These are phyloP conservation scores for Dianthus caryophyllus DNA, from an alignment of 148 eudicot genomes.

Conservation along the genomic window DNA sequence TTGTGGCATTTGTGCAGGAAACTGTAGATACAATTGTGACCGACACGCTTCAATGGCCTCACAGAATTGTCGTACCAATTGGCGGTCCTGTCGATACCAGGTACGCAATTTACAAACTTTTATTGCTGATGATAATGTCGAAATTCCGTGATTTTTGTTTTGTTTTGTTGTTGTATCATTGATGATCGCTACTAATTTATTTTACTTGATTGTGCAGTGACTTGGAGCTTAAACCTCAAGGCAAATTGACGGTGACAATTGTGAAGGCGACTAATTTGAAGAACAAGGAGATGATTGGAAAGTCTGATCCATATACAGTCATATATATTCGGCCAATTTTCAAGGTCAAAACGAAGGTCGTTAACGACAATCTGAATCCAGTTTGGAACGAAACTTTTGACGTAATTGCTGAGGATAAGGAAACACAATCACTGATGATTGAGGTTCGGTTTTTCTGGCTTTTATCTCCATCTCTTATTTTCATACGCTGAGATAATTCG, in stretches of 20 bases:
- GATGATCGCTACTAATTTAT: background rate
- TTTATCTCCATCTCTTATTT: background rate
- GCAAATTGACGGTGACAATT: slow-evolving; percentile 70
- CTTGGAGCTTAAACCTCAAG: slow-evolving; percentile 97
- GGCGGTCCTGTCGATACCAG: slow-evolving; percentile 83
- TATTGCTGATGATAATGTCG: background rate
- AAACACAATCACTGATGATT: slow-evolving; percentile 71
- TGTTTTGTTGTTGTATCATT: background rate
- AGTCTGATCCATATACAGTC: slow-evolving; percentile 86
- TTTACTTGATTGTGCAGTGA: slow-evolving; percentile 64
- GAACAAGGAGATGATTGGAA: slow-evolving; percentile 91
- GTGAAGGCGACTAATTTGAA: slow-evolving; percentile 79
- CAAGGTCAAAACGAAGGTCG: slow-evolving; percentile 73
- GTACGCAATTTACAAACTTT: slow-evolving; percentile 28
- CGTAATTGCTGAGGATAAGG: slow-evolving; percentile 90
- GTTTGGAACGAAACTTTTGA: slow-evolving; percentile 87
- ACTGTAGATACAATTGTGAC: slow-evolving; percentile 76
- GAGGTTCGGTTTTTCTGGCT: slow-evolving; percentile 49
- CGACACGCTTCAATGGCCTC: slow-evolving; percentile 96
- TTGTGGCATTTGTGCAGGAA: slow-evolving; percentile 47
- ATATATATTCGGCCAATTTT: slow-evolving; percentile 70
- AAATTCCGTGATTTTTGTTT: background rate
- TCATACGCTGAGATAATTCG: background rate
- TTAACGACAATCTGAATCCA: slow-evolving; percentile 86
- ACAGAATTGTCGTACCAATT: slow-evolving; percentile 97